Conservation (phyloP, 305 asterid genomes). For the Nicotiana rustica region DNA sequence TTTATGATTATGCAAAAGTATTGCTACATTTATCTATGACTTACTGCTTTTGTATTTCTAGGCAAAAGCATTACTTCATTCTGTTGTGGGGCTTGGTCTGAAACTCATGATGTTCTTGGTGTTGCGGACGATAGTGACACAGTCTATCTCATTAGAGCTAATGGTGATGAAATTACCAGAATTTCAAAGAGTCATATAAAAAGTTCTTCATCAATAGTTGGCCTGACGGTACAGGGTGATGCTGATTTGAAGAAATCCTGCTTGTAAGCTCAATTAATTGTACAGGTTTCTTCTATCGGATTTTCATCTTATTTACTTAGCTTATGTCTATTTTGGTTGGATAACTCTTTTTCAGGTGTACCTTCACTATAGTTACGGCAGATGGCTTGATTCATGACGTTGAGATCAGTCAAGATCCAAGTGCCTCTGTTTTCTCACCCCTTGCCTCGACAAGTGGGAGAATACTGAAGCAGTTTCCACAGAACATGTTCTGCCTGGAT, state of each 20-base stretch:
- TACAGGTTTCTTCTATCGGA: constrained; percentile 10
- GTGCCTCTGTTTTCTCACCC: constrained; percentile 71
- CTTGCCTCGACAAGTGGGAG: constrained; percentile 52
- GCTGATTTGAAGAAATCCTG: constrained; percentile 61
- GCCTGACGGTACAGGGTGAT: constrained; percentile 73
- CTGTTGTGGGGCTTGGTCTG: constrained; percentile 92
- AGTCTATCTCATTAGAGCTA: constrained; percentile 76
- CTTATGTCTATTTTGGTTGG: constrained; percentile 38
- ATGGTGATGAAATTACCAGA: constrained; percentile 93
- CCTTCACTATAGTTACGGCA: constrained; percentile 74
- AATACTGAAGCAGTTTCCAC: constrained; percentile 61
- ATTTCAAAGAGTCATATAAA: constrained; percentile 71
- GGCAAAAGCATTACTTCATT: constrained; percentile 65
- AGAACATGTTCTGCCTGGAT: constrained; percentile 77
- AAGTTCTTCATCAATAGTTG: constrained; percentile 68
- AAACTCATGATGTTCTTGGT: constrained; percentile 88
- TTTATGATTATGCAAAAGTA: neutral
- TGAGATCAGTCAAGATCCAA: constrained; percentile 89
- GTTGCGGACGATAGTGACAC: constrained; percentile 81
- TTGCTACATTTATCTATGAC: constrained; percentile 13
- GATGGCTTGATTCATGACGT: constrained; percentile 86
- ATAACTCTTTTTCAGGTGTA: constrained; percentile 66
- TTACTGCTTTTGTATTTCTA: constrained; percentile 46
- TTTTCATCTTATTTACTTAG: constrained; percentile 31
- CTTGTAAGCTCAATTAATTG: constrained; percentile 59